Evolutionary conservation across 768 basidiomycete genomes (phyloP), one percentile per base, ranked within the genome.

Genomic region (Pleurotus cornucopiae): DNA sequence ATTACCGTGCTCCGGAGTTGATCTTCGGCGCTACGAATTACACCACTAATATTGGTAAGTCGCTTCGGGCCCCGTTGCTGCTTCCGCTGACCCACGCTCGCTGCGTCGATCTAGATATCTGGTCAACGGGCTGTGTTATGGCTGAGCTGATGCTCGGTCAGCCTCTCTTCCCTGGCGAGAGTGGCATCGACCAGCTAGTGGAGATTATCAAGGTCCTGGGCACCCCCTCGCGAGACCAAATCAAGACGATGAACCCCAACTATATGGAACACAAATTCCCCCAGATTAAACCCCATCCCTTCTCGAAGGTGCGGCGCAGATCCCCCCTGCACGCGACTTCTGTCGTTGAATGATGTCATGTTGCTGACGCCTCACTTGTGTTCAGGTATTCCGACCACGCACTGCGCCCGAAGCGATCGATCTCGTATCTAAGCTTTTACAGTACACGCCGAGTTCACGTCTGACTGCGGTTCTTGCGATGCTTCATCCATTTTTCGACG

Each of bases 261-360:
- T 99, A 99, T 75, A 98, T 98, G 97, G 97, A 99, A 69, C 97
- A 99, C 84, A 98, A 98, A 74, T 99, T 99, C 79, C 97, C 97
- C 1, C 96, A 98, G 74, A 99, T 99, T 80, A 94, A 96, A 70
- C 94, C 95, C n/a, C 96, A 98, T 68, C 95, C 95, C 0, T 98
- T 98, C 79, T 89, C 88, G 67, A 98, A 98, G 86, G 93, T 92
- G 58, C 23, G 72, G 67, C 30, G 30, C 30, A 34, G 30, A 34
- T 34, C 30, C 30, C 11, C 7, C 30, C 4, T 38, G 26, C 49
- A 39, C 21, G 51, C 14, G 37, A 34, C 30, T 11, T 34, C 11
- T 34, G 11, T 34, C 30, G 30, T 34, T 34, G 30, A 54, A 14
- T 14, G 53, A 46, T 56, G 46, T 54, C 46, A 57, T 55, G 18